These are phyloP conservation scores for Erodium trifolium DNA, from an alignment of 441 rosid species.

Conservation along the genomic window DNA sequence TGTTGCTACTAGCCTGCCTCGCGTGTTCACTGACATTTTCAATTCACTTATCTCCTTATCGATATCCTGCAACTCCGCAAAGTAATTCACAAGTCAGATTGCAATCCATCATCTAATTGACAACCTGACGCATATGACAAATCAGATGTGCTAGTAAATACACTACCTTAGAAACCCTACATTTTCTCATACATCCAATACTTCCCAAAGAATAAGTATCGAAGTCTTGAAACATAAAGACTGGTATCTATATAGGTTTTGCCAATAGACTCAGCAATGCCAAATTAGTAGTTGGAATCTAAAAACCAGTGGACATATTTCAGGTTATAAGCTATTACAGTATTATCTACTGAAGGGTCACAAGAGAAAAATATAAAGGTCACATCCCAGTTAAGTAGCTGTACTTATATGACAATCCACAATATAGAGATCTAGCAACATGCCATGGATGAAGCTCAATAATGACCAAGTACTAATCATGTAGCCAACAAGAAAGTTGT, in stretches of 20 bases:
- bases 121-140: not conserved
- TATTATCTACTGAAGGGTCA: not conserved
- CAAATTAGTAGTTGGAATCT: no score
- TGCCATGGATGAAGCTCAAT: not conserved
- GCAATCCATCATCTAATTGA: not conserved
- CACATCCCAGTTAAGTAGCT: not conserved
- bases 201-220: not conserved
- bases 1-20: conserved; percentile 86
- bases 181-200: not conserved
- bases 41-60: conserved; percentile 89
- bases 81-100: not conserved
- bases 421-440: not conserved
- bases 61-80: conserved; percentile 57
- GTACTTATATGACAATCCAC: not conserved
- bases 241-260: no score
- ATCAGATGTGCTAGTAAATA: not conserved
- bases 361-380: not conserved
- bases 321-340: not conserved
- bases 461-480: not conserved
- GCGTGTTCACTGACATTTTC: conserved; percentile 78
- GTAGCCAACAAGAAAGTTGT: not conserved
- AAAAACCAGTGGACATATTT: not conserved
- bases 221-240: no score
- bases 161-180: not conserved
- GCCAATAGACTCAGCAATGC: not conserved